Percentiles rank a stretch among this genome's conserved stretches.
Evolutionary conservation across 306 rosid genomes (phyloP).

Genomic region (Glycyrrhiza uralensis): DNA sequence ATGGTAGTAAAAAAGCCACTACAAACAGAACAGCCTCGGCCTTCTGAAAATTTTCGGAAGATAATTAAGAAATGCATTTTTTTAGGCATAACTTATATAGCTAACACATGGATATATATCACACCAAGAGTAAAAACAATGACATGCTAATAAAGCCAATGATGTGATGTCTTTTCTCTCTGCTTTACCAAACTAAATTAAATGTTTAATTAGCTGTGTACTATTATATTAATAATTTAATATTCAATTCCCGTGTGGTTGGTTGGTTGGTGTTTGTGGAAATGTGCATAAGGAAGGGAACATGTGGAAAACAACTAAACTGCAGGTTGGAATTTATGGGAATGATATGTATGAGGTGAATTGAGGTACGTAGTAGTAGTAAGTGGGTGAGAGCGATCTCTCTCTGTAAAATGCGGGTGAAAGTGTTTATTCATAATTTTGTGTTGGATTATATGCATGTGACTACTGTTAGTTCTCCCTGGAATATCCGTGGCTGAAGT

Average conservation of each 20-base stretch:
- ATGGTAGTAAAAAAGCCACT: too few species aligned
- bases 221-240: background rate
- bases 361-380: background rate
- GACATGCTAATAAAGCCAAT: constrained; percentile 47
- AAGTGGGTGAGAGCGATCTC: background rate
- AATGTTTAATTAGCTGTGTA: constrained; percentile 26
- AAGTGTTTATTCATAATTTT: constrained; percentile 17
- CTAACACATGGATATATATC: background rate
- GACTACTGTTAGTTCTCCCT: constrained; percentile 31
- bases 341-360: constrained; percentile 24
- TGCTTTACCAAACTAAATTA: background rate
- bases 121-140: constrained; percentile 47
- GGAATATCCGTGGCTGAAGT: constrained; percentile 55
- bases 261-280: constrained; percentile 38
- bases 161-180: constrained; percentile 36
- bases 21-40: constrained; percentile 16
- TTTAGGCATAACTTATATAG: constrained; percentile 5
- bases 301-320: constrained; percentile 28
- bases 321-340: constrained; percentile 13
- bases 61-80: constrained; percentile 6
- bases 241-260: constrained; percentile 29
- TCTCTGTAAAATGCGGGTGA: constrained; percentile 19
- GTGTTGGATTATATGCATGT: constrained; percentile 15
- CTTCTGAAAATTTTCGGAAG: constrained; percentile 3
- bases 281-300: background rate